Evolutionary conservation across 2,329 filamentous ascomycete species (phyloP), one percentile per base, ranked within the genome.

Genomic region (Rhinocladiella similis): DNA sequence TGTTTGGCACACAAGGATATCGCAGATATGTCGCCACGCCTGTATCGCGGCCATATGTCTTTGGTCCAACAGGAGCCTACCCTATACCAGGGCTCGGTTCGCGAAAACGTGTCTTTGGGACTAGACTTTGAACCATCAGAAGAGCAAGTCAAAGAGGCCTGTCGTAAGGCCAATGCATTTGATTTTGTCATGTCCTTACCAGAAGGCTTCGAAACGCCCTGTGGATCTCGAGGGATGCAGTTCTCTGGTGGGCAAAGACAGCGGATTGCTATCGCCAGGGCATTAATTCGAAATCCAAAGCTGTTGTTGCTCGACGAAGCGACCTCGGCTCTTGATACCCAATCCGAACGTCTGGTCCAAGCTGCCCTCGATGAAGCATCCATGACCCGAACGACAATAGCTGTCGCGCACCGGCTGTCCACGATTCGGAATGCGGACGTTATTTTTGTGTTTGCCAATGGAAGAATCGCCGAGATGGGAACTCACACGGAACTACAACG

Each of bases 41-140:
- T 79, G 16, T 90, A 90, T 68, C 82, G 89, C 39, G 77, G 79
- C 54, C 73, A 83, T 35, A 76, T 91, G 12, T 86, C 87, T 1
- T 79, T 92, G 0, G 89, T 92, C 0, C 84, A 87, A 3, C 89
- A 92, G 70, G 88, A 92, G 68, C 81, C 89, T 7, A 86, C 85
- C 0, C 77, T 92, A 0, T 91, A 89, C 66, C 84, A 86, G 68
- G 85, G 84, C 61, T 84, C 83, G 1, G 79, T 91, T 18, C 80
- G 83, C 16, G 87, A 91, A 58, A 90, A 90, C 63, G 83, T 90
- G 50, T 70, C 86, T 1, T 76, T 90, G 0, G 87, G 86, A 16
- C 55, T 60, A 5, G 42, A 55, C 27, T 57, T 56, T 16, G 52
- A 63, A 14, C 57, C 64, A 16, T 60, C 66, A 5, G 69, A 73